A percentile compares a stretch with the other conserved stretches of the same genome.
These are phyloP conservation scores for Alnus glutinosa DNA, from an alignment of 306 rosid genomes.

Conservation along the genomic window DNA sequence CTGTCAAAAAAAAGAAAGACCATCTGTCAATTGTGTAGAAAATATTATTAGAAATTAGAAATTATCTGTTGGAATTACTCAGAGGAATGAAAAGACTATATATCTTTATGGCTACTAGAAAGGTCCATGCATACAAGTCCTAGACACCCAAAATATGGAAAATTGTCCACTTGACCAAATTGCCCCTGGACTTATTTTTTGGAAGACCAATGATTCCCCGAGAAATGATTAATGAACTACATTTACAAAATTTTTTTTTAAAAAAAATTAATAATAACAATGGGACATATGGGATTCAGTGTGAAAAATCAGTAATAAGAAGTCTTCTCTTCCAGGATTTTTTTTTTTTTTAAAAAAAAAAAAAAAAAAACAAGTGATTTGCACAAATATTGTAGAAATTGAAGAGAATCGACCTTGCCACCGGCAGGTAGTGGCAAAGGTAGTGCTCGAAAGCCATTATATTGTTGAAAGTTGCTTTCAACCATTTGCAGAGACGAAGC, in stretches of 20 bases:
- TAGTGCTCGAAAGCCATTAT: conserved; percentile 1
- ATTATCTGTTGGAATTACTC: no score
- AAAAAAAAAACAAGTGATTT: neutral
- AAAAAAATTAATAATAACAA: neutral
- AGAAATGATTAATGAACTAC: conserved; percentile 16
- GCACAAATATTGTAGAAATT: conserved; percentile 12
- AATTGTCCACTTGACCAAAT: conserved; percentile 24
- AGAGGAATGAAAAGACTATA: no score
- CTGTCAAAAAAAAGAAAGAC: conserved; percentile 21
- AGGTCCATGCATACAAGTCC: conserved; percentile 22
- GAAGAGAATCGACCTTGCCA: conserved; percentile 4
- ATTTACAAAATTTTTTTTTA: conserved; percentile 9
- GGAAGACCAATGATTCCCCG: conserved; percentile 13
- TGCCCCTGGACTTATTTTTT: conserved; percentile 5
- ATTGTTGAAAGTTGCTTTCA: neutral
- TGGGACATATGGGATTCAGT: conserved; percentile 8
- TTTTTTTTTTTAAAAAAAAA: neutral
- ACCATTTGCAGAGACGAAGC: neutral
- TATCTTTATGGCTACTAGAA: conserved; percentile 25
- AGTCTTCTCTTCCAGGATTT: conserved; percentile 15
- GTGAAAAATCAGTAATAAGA: conserved; percentile 24
- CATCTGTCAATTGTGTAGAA: neutral
- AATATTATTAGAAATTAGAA: no score
- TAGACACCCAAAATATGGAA: conserved; percentile 18
- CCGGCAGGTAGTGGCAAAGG: neutral